Evolutionary conservation across 2,329 filamentous ascomycete genomes (phyloP).

Genomic region (Nemania sp.): DNA sequence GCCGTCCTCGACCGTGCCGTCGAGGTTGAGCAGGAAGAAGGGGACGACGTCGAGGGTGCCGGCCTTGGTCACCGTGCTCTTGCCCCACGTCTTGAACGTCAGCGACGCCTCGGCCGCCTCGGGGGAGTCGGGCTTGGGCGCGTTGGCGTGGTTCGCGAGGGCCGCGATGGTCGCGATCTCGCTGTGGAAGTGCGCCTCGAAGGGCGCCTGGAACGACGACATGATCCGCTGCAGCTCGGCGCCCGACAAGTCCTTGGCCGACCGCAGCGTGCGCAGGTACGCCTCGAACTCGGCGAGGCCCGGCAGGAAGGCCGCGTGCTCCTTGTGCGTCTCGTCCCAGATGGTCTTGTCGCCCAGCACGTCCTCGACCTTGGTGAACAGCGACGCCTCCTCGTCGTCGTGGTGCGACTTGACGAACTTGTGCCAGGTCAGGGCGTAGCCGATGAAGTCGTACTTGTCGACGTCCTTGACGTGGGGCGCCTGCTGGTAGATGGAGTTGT

Average conservation of each 20-base stretch:
- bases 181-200: conserved; percentile 60
- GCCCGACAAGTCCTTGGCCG: conserved; percentile 50
- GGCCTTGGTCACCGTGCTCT: conserved; percentile 65
- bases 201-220: conserved; percentile 54
- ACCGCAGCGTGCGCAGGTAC: conserved; percentile 52
- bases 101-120: conserved; percentile 51
- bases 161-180: conserved; percentile 58
- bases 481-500: conserved; percentile 67
- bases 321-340: conserved; percentile 57
- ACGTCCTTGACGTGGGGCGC: conserved; percentile 54
- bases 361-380: conserved; percentile 60
- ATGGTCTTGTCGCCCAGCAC: conserved; percentile 55
- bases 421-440: conserved; percentile 62
- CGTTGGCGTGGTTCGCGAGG: conserved; percentile 54
- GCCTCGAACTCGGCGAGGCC: conserved; percentile 57
- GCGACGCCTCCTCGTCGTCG: conserved; percentile 60
- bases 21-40: conserved; percentile 68
- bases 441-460: conserved; percentile 62
- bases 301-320: conserved; percentile 59
- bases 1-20: conserved; percentile 61
- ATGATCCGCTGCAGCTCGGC: conserved; percentile 54
- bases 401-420: conserved; percentile 65
- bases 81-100: conserved; percentile 65
- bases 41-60: conserved; percentile 64
- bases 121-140: conserved; percentile 52